These are phyloP conservation scores for Ascochyta koolunga DNA, from an alignment of 2,329 filamentous ascomycete genomes.

Conservation along the genomic window DNA sequence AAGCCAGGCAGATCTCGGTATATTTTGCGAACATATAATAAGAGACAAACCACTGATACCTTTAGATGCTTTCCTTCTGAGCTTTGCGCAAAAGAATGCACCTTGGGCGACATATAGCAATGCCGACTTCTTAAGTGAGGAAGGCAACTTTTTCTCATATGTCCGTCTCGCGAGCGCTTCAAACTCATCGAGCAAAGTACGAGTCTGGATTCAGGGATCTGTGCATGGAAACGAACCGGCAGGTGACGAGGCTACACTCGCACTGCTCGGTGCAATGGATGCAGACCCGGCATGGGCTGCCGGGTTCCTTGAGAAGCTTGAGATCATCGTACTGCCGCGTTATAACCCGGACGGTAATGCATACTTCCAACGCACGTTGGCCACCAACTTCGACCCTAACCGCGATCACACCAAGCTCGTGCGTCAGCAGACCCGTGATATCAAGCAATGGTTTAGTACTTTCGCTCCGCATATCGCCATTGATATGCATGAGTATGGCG, in stretches of 20 bases:
- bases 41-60: constrained; percentile 5
- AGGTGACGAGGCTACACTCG: constrained; percentile 45
- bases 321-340: constrained; percentile 44
- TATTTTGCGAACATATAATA: background rate
- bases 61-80: constrained; percentile 33
- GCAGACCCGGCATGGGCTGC: constrained; percentile 40
- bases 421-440: constrained; percentile 43
- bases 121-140: constrained; percentile 41
- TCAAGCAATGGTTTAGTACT: constrained; percentile 40
- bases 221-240: constrained; percentile 49
- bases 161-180: constrained; percentile 32
- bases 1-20: constrained; percentile 31
- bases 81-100: constrained; percentile 38
- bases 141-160: constrained; percentile 42
- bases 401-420: constrained; percentile 47
- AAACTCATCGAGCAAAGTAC: constrained; percentile 34
- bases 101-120: constrained; percentile 39
- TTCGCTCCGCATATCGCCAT: constrained; percentile 44
- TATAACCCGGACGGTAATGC: constrained; percentile 48
- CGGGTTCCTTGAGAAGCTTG: constrained; percentile 39
- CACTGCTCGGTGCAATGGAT: constrained; percentile 45
- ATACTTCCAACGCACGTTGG: constrained; percentile 45
- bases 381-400: constrained; percentile 48
- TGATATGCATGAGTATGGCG: constrained; percentile 48
- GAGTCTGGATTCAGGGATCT: constrained; percentile 47